Base-by-base conservation (phyloP, 495 filamentous ascomycete genomes). In the Penicillium malachiteum region DNA sequence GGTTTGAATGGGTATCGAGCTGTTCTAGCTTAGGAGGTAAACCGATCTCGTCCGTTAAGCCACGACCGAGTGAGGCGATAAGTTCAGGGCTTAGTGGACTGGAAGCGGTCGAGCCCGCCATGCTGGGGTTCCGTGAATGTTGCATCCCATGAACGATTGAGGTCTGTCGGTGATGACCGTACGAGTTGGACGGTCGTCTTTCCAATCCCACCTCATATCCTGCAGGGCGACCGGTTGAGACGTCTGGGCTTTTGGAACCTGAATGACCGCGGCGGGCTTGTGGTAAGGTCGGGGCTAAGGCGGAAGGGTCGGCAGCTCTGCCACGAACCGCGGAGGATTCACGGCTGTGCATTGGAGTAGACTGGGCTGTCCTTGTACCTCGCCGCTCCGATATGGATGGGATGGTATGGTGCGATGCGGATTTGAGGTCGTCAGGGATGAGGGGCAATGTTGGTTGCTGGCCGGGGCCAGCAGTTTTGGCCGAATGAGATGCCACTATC, bases 101-200 rank as follows among this genome's bases (percentile, higher is more conserved):
- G 18, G 85, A 78, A 26, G 85, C 75, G n/a, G 84, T 80, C 10
- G 73, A 75, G 54, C 79, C 78, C 44, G 82, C 81, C 67, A 84
- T 83, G 64, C 84, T 88, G 11, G 92, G 85, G 75, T 94, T 96
- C 60, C 94, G 86, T 55, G 92, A 95, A 73, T 98, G 94, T 67
- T 92, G 91, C 57, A 91, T 84, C 54, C 91, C 91, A 83, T 96
- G 90, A 43, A 96, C 91, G 58, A 96, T 96, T 30, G 93, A 96
- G 1, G 91, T 91, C 70, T 98, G 90, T 17, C 94, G 84, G 68
- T 96, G 90, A 68, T 97, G 93, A 43, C 87, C 88, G 72, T 97
- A 95, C 11, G 86, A 79, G 47, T 79, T 78, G 7, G 87, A 89
- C 33, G 85, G 78, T 52, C 81, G 80, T 50, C 91, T 82, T 69